These are phyloP conservation scores for Bocquillonia castaneifolia DNA, from an alignment of 441 rosid species.

Conservation along the genomic window DNA sequence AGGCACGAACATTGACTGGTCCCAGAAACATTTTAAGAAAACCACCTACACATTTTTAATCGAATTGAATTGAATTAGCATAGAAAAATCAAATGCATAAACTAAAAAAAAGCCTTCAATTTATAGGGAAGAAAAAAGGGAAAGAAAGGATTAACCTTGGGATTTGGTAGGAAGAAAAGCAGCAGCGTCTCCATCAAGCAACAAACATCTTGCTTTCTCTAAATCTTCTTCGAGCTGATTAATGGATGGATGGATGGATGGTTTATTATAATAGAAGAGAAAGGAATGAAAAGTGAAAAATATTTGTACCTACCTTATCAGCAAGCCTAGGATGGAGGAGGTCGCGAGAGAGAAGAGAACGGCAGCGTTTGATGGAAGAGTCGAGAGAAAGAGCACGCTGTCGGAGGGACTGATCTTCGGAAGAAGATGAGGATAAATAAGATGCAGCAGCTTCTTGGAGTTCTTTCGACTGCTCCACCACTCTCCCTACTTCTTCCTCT, in stretches of 20 bases:
- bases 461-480: slow-evolving; percentile 69
- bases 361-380: slow-evolving; percentile 67
- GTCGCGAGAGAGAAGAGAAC: slow-evolving; percentile 43
- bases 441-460: slow-evolving; percentile 74
- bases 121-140: not conserved
- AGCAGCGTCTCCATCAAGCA: slow-evolving; percentile 78
- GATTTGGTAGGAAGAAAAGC: slow-evolving; percentile 68
- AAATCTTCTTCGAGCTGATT: slow-evolving; percentile 86
- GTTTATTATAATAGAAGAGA: not conserved
- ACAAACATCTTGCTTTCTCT: slow-evolving; percentile 58
- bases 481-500: slow-evolving; percentile 63
- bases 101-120: slow-evolving; percentile 1
- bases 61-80: not conserved
- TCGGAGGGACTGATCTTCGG: slow-evolving; percentile 67
- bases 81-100: not conserved
- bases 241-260: not conserved
- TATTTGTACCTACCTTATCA: slow-evolving; percentile 46
- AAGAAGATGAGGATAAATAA: slow-evolving; percentile 43
- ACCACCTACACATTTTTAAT: slow-evolving; percentile 42
- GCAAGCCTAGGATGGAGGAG: slow-evolving; percentile 51
- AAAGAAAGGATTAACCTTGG: slow-evolving; percentile 42
- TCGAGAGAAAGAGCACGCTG: slow-evolving; percentile 66
- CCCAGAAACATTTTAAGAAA: slow-evolving; percentile 87
- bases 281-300: not conserved
- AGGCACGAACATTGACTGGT: slow-evolving; percentile 87